Base-by-base conservation (phyloP, 306 rosid genomes). In the Quercus cerris region DNA sequence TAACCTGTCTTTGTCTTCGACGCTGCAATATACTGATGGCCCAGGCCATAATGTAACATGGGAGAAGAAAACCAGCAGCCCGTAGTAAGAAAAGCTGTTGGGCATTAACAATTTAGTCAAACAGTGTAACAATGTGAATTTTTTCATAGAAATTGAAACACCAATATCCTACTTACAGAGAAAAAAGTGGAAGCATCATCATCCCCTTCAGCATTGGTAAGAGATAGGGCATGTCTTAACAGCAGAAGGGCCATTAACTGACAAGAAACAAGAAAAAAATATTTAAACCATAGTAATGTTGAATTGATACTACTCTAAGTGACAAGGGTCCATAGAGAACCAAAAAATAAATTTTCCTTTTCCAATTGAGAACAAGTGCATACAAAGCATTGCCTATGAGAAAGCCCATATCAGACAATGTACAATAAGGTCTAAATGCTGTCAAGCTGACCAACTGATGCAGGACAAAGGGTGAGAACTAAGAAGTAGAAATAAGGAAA, bases 191-290 rank as follows among this genome's bases (percentile, higher is more conserved):
- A 64, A 31, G 84, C 85, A 63, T 85, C 90, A 78, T 87, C 89
- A 3, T 85, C 88, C 17, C 78, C 86, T 6, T 88, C 91, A 22
- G 86, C 78, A 75, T 75, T 81, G 56, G 90, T 76, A 41, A 89
- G 80, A 74, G 87, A 70, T 78, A 82, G 77, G 19, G 87, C 87
- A 86, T 89, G 90, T 76, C 87, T 84, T 79, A 83, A 77, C 74
- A 91, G 85, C 67, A 89, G 84, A 81, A 91, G 88, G 56, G 89
- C 89, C 86, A 89, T 82, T 62, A 87, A 82, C 93, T 91, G 89
- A 81, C 80, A 70, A 56, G 64, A 49, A 77, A 66, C 74, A 57
- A 27, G 46, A 63, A 31, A 74, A 49, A 15, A 68, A 19, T 20
- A 35, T 6, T 12, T 18, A 19, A 27, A 63, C 20, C 44, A 15